phyloP scores from a whole-genome alignment of 208 protist species.

The Leishmania martiniquensis region DNA sequence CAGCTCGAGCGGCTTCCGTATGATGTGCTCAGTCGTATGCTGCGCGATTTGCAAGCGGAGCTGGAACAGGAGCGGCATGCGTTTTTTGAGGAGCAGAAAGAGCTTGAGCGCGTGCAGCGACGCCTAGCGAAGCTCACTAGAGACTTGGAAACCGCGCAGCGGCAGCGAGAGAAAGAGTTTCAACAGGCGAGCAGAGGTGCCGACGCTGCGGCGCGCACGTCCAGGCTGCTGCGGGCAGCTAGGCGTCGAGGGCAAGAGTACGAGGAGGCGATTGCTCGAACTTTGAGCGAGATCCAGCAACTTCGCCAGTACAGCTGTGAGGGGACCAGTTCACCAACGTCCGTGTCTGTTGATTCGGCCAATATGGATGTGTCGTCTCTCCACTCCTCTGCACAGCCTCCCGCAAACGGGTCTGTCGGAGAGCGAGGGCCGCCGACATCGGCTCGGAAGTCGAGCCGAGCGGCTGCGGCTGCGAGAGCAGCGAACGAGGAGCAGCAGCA shows the following conservation, averaged over 20 bases:
- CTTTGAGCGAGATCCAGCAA: background rate
- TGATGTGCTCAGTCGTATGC: conserved; percentile 88
- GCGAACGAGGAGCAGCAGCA: conserved; percentile 7
- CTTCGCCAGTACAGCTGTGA: background rate
- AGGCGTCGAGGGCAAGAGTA: conserved; percentile 1
- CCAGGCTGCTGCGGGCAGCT: conserved; percentile 1
- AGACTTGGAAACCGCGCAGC: background rate
- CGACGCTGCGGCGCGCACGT: background rate
- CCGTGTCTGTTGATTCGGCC: background rate
- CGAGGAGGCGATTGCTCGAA: conserved; percentile 9
- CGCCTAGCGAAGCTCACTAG: background rate
- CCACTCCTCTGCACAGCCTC: background rate
- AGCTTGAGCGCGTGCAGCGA: background rate
- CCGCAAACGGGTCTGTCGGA: background rate
- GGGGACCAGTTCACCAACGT: background rate
- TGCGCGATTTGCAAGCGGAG: conserved; percentile 1
- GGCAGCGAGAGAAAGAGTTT: background rate
- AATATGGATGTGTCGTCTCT: background rate
- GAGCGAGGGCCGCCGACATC: background rate
- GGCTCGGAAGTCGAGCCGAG: background rate
- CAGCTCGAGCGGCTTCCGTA: background rate
- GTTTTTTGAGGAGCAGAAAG: background rate
- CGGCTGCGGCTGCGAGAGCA: background rate
- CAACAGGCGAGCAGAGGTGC: background rate
- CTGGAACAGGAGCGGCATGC: conserved; percentile 8